Conservation (phyloP, 148 eudicot genomes). For the Nyssa sinensis region DNA sequence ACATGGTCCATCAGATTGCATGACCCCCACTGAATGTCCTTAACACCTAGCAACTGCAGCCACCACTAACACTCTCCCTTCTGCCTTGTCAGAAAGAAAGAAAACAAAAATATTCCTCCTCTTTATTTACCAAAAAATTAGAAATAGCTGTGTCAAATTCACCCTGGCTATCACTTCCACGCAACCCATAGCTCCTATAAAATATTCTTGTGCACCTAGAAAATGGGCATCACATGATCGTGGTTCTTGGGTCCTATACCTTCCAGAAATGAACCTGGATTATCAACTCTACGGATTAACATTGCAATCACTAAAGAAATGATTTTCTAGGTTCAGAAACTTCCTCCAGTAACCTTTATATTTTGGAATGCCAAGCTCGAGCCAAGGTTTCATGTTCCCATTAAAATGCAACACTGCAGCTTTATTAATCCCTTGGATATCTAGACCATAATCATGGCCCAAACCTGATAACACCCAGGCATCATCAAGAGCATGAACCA, state of each 20-base stretch:
- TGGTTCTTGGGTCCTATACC: background rate
- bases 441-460: conserved; percentile 78
- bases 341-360: conserved; percentile 67
- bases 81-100: background rate
- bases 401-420: conserved; percentile 80
- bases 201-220: conserved; percentile 7
- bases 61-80: background rate
- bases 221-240: background rate
- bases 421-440: conserved; percentile 40
- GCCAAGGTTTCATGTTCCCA: conserved; percentile 99
- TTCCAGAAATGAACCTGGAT: background rate
- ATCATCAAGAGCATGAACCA: conserved; percentile 65
- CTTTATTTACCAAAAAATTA: too few relatives aligned
- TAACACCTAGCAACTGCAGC: background rate
- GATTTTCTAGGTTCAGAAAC: conserved; percentile 58
- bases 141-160: too few relatives aligned
- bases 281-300: conserved; percentile 48
- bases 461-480: conserved; percentile 75
- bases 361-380: conserved; percentile 80
- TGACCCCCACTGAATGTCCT: background rate
- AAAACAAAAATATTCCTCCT: background rate
- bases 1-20: background rate
- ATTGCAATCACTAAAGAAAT: conserved; percentile 74
- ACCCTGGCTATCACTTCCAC: too few relatives aligned
- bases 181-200: conserved; percentile 4